These are phyloP conservation scores for Phaffia australis DNA, from an alignment of 768 basidiomycete species.

Conservation along the genomic window DNA sequence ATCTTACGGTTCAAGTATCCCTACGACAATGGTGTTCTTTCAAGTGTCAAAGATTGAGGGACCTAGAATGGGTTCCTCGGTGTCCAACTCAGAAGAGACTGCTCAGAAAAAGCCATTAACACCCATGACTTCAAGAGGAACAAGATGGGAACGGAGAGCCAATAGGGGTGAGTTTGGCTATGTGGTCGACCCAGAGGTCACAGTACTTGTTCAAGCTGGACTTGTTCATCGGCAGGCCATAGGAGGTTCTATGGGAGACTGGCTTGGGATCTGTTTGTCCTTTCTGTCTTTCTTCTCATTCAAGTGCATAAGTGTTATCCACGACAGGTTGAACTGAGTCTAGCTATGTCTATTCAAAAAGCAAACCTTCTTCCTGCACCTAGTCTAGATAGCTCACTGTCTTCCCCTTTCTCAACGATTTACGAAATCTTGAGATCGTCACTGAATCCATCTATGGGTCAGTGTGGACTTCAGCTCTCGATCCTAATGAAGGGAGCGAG, in stretches of 20 bases:
- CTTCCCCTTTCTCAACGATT: slow-evolving; percentile 43
- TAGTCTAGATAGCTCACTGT: no score
- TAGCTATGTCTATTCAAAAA: background rate
- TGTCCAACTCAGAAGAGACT: slow-evolving; percentile 11
- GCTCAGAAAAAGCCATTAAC: no score
- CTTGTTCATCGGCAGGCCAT: slow-evolving; percentile 56
- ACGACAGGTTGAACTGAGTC: background rate
- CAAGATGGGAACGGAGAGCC: slow-evolving; percentile 30
- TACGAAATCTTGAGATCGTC: slow-evolving; percentile 53
- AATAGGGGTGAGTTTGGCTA: slow-evolving; percentile 66
- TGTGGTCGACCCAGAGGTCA: slow-evolving; percentile 62
- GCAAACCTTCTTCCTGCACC: background rate
- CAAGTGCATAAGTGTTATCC: background rate
- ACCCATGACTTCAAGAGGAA: slow-evolving; percentile 35
- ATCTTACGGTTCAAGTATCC: background rate
- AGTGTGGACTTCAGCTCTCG: slow-evolving; percentile 56
- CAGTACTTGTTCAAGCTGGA: slow-evolving; percentile 69
- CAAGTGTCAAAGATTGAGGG: background rate
- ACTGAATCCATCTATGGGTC: slow-evolving; percentile 48
- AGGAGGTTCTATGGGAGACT: slow-evolving; percentile 47
- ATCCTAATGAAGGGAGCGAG: slow-evolving; percentile 66
- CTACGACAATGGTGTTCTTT: background rate
- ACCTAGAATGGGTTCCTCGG: slow-evolving; percentile 15
- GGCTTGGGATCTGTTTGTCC: slow-evolving; percentile 44
- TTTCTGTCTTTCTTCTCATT: background rate